Conservation (phyloP, 805 yeast genomes). For the Suhomyces faveliae region DNA sequence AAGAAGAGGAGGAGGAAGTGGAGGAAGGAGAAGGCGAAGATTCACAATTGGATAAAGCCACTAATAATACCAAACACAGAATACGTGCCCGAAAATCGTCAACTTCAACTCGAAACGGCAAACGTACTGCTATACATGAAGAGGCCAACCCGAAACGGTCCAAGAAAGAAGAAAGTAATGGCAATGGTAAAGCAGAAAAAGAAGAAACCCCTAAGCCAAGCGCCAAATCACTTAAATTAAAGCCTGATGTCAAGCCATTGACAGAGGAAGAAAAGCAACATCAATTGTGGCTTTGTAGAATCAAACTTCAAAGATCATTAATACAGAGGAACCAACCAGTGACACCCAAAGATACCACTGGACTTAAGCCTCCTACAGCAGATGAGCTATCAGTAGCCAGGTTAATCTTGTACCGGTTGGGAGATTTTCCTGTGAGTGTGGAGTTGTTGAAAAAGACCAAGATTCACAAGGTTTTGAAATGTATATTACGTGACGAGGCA, state of each 20-base stretch:
- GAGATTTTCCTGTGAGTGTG: slow-evolving; percentile 40
- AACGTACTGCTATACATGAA: slow-evolving; percentile 3
- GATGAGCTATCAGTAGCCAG: slow-evolving; percentile 44
- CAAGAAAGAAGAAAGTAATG: slow-evolving; percentile 7
- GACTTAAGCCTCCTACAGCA: slow-evolving; percentile 39
- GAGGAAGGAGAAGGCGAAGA: slow-evolving; percentile 4
- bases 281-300: slow-evolving; percentile 48
- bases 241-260: slow-evolving; percentile 13
- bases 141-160: slow-evolving; percentile 6
- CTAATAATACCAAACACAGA: slow-evolving; percentile 6
- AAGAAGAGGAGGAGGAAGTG: slow-evolving; percentile 1
- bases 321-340: slow-evolving; percentile 45
- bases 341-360: slow-evolving; percentile 35
- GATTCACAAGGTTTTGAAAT: slow-evolving; percentile 52
- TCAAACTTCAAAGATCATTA: slow-evolving; percentile 47
- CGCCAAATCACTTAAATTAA: slow-evolving; percentile 3
- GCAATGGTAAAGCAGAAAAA: slow-evolving; percentile 7
- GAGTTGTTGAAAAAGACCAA: slow-evolving; percentile 45
- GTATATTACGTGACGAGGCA: slow-evolving; percentile 40
- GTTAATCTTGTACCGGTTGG: slow-evolving; percentile 39
- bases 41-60: slow-evolving; percentile 3
- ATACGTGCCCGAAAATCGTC: slow-evolving; percentile 9
- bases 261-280: slow-evolving; percentile 43
- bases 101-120: slow-evolving; percentile 3
- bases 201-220: slow-evolving; percentile 5